A percentile compares a stretch with the other conserved stretches of the same genome.
Evolutionary conservation across 75 land plant genomes (phyloP).

Genomic region (Gnetum montanum): DNA sequence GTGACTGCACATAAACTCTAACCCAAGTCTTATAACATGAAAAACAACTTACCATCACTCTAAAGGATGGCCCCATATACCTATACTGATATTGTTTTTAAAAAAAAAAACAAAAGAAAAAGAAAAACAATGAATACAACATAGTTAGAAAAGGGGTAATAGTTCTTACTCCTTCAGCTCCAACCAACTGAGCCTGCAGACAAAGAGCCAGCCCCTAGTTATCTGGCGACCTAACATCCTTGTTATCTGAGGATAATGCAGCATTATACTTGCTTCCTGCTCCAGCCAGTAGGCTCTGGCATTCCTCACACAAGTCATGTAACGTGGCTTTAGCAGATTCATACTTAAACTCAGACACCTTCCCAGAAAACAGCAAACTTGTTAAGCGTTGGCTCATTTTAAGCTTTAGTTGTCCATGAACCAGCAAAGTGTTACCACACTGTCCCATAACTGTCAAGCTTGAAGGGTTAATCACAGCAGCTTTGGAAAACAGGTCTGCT

Average conservation of each 20-base stretch:
- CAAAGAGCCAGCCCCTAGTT: slow-evolving; percentile 96
- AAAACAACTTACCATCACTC: no score
- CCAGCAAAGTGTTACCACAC: slow-evolving; percentile 80
- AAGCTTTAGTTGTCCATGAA: slow-evolving; percentile 88
- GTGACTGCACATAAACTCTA: no score
- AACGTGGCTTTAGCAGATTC: slow-evolving; percentile 39
- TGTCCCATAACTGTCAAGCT: slow-evolving; percentile 73
- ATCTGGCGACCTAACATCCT: slow-evolving; percentile 69
- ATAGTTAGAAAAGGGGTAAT: no score
- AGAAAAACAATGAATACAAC: no score
- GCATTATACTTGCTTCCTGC: slow-evolving; percentile 79
- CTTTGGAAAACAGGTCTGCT: slow-evolving; percentile 48
- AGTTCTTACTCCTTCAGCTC: slow-evolving; percentile 69
- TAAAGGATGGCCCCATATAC: no score
- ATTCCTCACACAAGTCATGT: slow-evolving; percentile 70
- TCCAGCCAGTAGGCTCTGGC: slow-evolving; percentile 78
- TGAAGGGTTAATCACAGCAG: slow-evolving; percentile 59
- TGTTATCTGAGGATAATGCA: slow-evolving; percentile 65
- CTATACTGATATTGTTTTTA: no score
- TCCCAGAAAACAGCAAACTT: slow-evolving; percentile 29
- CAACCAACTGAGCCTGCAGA: slow-evolving; percentile 75
- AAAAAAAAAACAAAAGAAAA: no score
- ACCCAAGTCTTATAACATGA: no score
- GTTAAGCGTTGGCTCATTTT: slow-evolving; percentile 59
- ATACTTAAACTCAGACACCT: no score